phyloP scores from a whole-genome alignment of 768 basidiomycete genomes.

The Lentinula guzmanii region DNA sequence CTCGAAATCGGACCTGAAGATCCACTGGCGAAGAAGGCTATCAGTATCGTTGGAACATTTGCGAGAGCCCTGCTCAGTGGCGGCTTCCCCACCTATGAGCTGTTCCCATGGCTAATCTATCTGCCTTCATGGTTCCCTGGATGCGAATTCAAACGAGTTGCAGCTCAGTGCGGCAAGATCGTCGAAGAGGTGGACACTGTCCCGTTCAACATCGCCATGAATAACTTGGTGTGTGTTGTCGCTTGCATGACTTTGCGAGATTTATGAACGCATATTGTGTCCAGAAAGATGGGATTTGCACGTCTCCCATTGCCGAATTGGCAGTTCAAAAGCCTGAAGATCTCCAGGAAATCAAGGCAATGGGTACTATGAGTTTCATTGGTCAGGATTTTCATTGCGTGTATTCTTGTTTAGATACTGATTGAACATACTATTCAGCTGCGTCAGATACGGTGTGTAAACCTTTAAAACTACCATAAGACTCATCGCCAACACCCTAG shows the following conservation, averaged over 20 bases:
- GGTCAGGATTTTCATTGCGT: not conserved
- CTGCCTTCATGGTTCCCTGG: conserved; percentile 25
- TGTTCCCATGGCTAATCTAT: conserved; percentile 21
- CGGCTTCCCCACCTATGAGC: conserved; percentile 10
- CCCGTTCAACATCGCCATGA: not conserved
- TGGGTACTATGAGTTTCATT: conserved; percentile 7
- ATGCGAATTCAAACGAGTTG: conserved; percentile 19
- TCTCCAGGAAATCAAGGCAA: conserved; percentile 8
- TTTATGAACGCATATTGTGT: not conserved
- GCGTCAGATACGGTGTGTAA: not conserved
- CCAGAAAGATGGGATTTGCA: not conserved
- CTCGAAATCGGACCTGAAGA: conserved; percentile 26
- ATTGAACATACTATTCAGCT: not conserved
- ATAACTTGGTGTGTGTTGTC: not conserved
- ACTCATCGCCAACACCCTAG: not conserved
- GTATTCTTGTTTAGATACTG: not conserved
- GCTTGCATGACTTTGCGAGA: not conserved
- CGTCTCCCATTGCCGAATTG: not conserved
- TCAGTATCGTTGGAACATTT: not conserved
- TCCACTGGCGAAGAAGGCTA: not conserved
- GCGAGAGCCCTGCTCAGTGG: not conserved
- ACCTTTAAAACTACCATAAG: not conserved
- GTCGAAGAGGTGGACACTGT: not conserved
- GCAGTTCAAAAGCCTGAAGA: conserved; percentile 6
- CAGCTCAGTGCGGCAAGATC: not conserved